Percentiles rank a stretch among this genome's conserved stretches.
Conservation (phyloP, 2,329 filamentous ascomycete genomes). For the Botryosphaeria dothidea region DNA sequence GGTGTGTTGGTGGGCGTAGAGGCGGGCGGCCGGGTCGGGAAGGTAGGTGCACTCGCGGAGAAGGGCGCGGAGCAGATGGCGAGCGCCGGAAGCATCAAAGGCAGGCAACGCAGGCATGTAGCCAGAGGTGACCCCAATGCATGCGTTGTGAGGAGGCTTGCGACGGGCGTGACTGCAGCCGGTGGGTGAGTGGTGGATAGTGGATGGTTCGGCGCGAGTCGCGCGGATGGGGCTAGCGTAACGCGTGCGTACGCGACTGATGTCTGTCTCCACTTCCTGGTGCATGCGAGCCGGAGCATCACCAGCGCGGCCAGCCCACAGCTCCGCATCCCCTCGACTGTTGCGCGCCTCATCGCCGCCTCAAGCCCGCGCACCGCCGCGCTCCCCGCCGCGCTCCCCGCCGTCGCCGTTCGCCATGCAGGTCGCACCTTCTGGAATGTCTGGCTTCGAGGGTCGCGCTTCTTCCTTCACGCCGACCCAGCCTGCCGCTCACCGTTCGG, state of each 20-base stretch:
- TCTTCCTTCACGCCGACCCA: slow-evolving; percentile 25
- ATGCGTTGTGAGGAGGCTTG: not conserved
- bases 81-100: slow-evolving; percentile 11
- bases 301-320: slow-evolving; percentile 8
- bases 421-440: slow-evolving; percentile 15
- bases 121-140: not conserved
- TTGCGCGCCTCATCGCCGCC: slow-evolving; percentile 19
- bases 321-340: slow-evolving; percentile 36
- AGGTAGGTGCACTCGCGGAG: slow-evolving; percentile 63
- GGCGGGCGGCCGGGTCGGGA: slow-evolving; percentile 56
- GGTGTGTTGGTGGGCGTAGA: slow-evolving; percentile 52
- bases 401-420: slow-evolving; percentile 17
- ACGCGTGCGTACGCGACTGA: slow-evolving; percentile 17
- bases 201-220: not conserved
- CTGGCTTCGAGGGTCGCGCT: slow-evolving; percentile 21
- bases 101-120: not conserved
- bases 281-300: slow-evolving; percentile 4
- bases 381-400: slow-evolving; percentile 1
- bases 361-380: not conserved
- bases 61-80: slow-evolving; percentile 55
- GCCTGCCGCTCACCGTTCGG: slow-evolving; percentile 31
- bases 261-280: slow-evolving; percentile 11
- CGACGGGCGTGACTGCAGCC: not conserved
- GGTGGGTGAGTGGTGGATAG: not conserved
- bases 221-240: slow-evolving; percentile 10